Percentiles rank a stretch among this genome's conserved stretches.
Evolutionary conservation across 2,329 filamentous ascomycete species (phyloP).

Genomic region (Blastomyces percursus): DNA sequence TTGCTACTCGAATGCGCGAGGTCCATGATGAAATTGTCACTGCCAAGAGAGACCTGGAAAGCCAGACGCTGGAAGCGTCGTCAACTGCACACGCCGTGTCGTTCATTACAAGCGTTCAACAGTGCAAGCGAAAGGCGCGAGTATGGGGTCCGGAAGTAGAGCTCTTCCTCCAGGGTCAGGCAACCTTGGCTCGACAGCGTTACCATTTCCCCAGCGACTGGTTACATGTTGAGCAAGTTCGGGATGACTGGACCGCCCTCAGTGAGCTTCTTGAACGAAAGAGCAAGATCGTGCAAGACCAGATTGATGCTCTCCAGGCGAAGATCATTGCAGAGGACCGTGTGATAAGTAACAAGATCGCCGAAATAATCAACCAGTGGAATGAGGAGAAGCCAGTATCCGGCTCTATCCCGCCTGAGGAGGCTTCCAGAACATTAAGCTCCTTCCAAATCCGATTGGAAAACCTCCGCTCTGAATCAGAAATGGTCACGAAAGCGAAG

Average conservation of each 20-base stretch:
- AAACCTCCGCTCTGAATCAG: constrained; percentile 71
- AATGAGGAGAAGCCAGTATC: constrained; percentile 95
- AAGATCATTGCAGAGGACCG: constrained; percentile 94
- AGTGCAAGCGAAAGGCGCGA: constrained; percentile 87
- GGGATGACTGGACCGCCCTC: constrained; percentile 87
- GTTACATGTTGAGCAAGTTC: constrained; percentile 91
- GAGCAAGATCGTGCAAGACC: constrained; percentile 89
- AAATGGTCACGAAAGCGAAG: constrained; percentile 93
- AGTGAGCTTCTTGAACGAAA: constrained; percentile 88
- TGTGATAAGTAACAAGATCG: constrained; percentile 77
- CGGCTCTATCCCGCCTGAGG: constrained; percentile 79
- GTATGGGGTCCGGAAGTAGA: constrained; percentile 93
- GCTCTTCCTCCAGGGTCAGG: constrained; percentile 90
- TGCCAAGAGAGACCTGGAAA: constrained; percentile 79
- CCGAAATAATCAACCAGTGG: constrained; percentile 77
- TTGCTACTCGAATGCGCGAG: constrained; percentile 83
- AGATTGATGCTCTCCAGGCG: constrained; percentile 84
- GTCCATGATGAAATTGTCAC: constrained; percentile 86
- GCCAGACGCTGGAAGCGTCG: constrained; percentile 81
- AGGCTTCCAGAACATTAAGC: constrained; percentile 70
- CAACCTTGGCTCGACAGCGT: constrained; percentile 77
- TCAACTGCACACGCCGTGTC: constrained; percentile 95
- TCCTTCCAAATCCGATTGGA: constrained; percentile 78
- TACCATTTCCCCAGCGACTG: constrained; percentile 92
- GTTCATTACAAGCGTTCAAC: constrained; percentile 96